phyloP scores from a whole-genome alignment of 1,139 yeast species.

The Protomyces arabidopsidicola region DNA sequence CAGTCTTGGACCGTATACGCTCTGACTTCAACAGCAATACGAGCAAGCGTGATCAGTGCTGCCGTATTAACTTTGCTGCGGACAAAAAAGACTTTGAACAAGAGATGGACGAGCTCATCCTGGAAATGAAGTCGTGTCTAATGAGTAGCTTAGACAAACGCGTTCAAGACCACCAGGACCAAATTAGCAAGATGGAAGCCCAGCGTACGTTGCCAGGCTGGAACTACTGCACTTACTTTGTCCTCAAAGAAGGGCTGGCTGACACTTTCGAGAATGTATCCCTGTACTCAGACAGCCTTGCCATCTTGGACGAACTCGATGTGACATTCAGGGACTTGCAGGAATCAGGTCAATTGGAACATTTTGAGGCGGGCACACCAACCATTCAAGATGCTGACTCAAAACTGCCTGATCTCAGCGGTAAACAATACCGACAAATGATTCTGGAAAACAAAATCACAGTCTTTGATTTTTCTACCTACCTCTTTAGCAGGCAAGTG shows the following conservation, averaged over 20 bases:
- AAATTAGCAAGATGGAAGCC: constrained; percentile 40
- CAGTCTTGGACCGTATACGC: constrained; percentile 60
- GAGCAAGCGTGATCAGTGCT: constrained; percentile 38
- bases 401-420: constrained; percentile 7
- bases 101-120: constrained; percentile 40
- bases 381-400: constrained; percentile 7
- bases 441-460: constrained; percentile 43
- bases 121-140: constrained; percentile 50
- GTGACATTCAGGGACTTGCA: constrained; percentile 35
- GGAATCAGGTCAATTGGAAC: constrained; percentile 16
- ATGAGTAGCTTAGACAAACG: constrained; percentile 55
- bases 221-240: constrained; percentile 47
- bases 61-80: constrained; percentile 40
- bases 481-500: constrained; percentile 45
- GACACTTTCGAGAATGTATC: constrained; percentile 49
- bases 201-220: constrained; percentile 42
- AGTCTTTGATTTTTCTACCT: constrained; percentile 44
- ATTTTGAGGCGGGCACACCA: neutral
- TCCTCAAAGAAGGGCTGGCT: constrained; percentile 48
- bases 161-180: constrained; percentile 44
- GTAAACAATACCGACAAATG: constrained; percentile 36
- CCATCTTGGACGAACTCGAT: constrained; percentile 46
- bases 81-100: constrained; percentile 41
- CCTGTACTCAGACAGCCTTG: constrained; percentile 56
- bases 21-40: constrained; percentile 55